Base-by-base conservation (phyloP, 106 monocot genomes). In the Narthecium ossifragum region DNA sequence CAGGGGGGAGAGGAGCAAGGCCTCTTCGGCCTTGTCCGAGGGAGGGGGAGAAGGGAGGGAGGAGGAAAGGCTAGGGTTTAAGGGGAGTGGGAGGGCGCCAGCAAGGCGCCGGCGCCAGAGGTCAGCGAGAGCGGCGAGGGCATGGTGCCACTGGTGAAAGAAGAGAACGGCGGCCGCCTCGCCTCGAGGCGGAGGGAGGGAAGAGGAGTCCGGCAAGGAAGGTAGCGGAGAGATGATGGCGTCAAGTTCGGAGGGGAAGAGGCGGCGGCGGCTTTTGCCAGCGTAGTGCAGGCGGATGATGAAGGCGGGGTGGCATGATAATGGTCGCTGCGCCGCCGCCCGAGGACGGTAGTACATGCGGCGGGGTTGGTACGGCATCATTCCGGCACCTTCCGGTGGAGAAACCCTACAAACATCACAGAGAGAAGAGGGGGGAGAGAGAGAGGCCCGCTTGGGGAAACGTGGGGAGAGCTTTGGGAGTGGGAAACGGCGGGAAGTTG, bases 31-130 rank as follows among this genome's bases (percentile, higher is more conserved):
- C 21, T 15, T n/a, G 12, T 72, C 43, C 9, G 46, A 63, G 3
- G 61, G 52, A n/a, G 38, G 39, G n/a, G n/a, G n/a, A n/a, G n/a
- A n/a, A n/a, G n/a, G n/a, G n/a, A n/a, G n/a, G n/a, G n/a, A n/a
- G 21, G 39, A 39, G 4, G 22, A 26, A 29, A 70, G 2, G 26
- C 9, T 45, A 1, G 73, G 69, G 36, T 22, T 18, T n/a, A n/a
- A n/a, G n/a, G n/a, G n/a, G 6, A 69, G 57, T 11, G 7, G 10
- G 64, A 45, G 69, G 43, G 34, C 36, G 9, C 66, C 70, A 5
- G 53, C 70, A 30, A 83, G 70, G 38, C 77, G 62, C 20, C 70
- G 65, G 31, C 59, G 15, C 83, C 83, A 83, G 70, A 78, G 53
- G 56, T 53, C 70, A 6, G 32, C 38, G n/a, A 53, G 21, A 6